Base-by-base conservation (phyloP, 2,329 filamentous ascomycete species). In the Teratosphaeria pseudoeucalypti region DNA sequence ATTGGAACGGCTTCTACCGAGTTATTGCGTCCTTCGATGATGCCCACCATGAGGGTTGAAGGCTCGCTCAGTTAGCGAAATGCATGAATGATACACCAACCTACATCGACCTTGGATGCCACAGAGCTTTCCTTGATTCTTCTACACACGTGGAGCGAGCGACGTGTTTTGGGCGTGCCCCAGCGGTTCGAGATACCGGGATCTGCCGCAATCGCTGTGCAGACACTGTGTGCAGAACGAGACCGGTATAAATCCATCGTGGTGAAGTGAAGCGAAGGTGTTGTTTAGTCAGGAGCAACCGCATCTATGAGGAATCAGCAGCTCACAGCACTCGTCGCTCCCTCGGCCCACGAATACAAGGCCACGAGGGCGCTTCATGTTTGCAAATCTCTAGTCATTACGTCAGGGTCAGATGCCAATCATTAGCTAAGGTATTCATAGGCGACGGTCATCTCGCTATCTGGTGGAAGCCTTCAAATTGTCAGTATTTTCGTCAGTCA, bases 1-100 rank as follows among this genome's bases (percentile, higher is more conserved):
- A 65, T 68, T 63, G 63, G 66, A 65, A 65, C 19, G 64, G 64
- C 57, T 64, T 61, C 61, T 61, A 66, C 55, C 65, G 63, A 65
- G 66, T 67, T 65, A 27, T 14, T 52, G 12, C 34, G 34, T 54
- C 27, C 52, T 34, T 54, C 27, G 32, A 34, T 34, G 32, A 54
- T n/a, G 52, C 19, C 52, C 26, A 54, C 52, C 16, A 54, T 54
- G n/a, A 54, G 52, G 19, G n/a, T 32, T 12, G 27, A 54, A 32
- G 32, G 32, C 12, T n/a, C 23, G 16, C 55, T 49, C 26, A 49
- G 34, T 11, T 57, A 57, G 55, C 39, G 55, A 52, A 57, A 47
- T 39, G 55, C 55, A 57, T 52, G 55, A 57, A 57, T 57, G 55
- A 57, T 34, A 57, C 34, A 57, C n/a, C 43, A n/a, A 16, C 37